A percentile compares a stretch with the other conserved stretches of the same genome.
phyloP scores from a whole-genome alignment of 2,329 filamentous ascomycete genomes.

The Amauroascus verrucosus region DNA sequence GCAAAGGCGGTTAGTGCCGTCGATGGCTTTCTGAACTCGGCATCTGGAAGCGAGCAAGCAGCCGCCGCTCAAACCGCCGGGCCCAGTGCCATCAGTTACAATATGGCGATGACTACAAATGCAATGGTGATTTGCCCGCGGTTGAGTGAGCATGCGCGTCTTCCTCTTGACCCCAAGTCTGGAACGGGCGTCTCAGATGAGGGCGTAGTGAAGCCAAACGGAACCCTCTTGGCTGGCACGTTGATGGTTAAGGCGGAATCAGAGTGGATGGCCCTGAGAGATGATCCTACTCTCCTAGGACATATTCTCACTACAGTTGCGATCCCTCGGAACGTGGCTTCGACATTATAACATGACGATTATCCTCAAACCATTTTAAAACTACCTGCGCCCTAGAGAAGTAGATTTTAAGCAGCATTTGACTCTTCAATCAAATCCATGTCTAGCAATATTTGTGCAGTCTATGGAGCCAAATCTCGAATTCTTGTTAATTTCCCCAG shows the following conservation, averaged over 20 bases:
- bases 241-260: slow-evolving; percentile 49
- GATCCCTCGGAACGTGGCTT: slow-evolving; percentile 17
- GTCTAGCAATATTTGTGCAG: no score
- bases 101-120: slow-evolving; percentile 46
- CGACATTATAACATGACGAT: not conserved
- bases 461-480: no score
- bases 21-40: not conserved
- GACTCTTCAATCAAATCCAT: not conserved
- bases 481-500: no score
- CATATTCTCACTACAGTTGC: slow-evolving; percentile 36
- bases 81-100: slow-evolving; percentile 45
- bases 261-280: slow-evolving; percentile 43
- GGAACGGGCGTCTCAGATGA: slow-evolving; percentile 24
- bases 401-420: not conserved
- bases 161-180: slow-evolving; percentile 30
- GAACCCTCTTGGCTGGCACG: slow-evolving; percentile 48
- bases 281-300: slow-evolving; percentile 34
- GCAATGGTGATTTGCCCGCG: slow-evolving; percentile 47
- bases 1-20: slow-evolving; percentile 18
- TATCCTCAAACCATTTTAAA: not conserved
- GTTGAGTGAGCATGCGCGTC: slow-evolving; percentile 34
- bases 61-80: slow-evolving; percentile 20
- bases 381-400: not conserved
- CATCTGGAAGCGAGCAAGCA: slow-evolving; percentile 3
- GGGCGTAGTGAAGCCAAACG: slow-evolving; percentile 44